Evolutionary conservation across 768 basidiomycete species (phyloP).

Genomic region (Astraeus odoratus): DNA sequence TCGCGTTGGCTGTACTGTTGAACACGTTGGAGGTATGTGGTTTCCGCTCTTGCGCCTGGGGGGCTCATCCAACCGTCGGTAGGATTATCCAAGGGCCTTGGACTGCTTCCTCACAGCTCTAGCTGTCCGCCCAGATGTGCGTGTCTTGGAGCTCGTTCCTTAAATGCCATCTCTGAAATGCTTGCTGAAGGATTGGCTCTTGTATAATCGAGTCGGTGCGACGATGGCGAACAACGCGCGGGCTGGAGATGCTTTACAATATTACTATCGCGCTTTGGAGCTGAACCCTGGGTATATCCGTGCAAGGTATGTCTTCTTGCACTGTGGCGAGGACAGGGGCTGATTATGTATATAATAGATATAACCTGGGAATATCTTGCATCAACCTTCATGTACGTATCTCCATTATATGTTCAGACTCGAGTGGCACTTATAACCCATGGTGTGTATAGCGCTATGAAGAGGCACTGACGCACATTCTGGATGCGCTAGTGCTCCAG

Average conservation of each 20-base stretch:
- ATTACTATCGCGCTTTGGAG: conserved; percentile 81
- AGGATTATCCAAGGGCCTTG: conserved; percentile 89
- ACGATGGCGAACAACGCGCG: conserved; percentile 87
- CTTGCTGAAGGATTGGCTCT: conserved; percentile 67
- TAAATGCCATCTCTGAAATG: neutral
- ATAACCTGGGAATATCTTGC: conserved; percentile 89
- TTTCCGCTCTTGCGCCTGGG: neutral
- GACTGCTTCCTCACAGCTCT: conserved; percentile 93
- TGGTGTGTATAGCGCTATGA: conserved; percentile 56
- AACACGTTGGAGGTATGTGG: conserved; percentile 78
- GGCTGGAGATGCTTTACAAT: conserved; percentile 75
- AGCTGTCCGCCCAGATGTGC: conserved; percentile 79
- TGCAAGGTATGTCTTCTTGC: conserved; percentile 48
- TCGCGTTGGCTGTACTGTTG: conserved; percentile 87
- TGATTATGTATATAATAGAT: conserved; percentile 39
- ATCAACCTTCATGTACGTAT: conserved; percentile 72
- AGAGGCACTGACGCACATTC: conserved; percentile 79
- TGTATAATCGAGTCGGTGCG: conserved; percentile 92
- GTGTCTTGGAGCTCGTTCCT: conserved; percentile 10
- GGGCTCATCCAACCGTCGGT: conserved; percentile 1
- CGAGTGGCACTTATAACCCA: neutral
- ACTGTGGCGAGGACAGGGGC: neutral
- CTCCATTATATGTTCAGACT: conserved; percentile 9
- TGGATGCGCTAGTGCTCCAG: conserved; percentile 87
- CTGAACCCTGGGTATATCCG: conserved; percentile 88